These are phyloP conservation scores for Penicillium sp. DNA, from an alignment of 2,329 filamentous ascomycete species.

Conservation along the genomic window DNA sequence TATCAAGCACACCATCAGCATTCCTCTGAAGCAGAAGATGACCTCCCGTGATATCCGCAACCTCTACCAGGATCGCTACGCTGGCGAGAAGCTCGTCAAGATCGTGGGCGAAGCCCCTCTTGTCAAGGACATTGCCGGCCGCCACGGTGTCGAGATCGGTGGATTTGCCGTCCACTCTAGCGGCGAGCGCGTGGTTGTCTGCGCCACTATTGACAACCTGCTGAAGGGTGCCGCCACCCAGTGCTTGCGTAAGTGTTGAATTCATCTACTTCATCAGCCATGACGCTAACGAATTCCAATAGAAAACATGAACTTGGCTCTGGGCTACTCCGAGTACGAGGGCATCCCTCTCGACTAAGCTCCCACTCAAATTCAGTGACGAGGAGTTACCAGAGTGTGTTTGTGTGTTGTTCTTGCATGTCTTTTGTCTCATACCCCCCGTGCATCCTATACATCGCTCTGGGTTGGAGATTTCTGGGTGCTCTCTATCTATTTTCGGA, in stretches of 20 bases:
- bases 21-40: conserved; percentile 83
- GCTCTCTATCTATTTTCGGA: conserved; percentile 11
- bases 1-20: conserved; percentile 74
- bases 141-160: conserved; percentile 89
- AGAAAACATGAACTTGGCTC: conserved; percentile 93
- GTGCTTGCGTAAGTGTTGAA: conserved; percentile 70
- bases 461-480: conserved; percentile 23
- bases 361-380: conserved; percentile 6
- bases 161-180: conserved; percentile 89
- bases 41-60: conserved; percentile 88
- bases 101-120: conserved; percentile 81
- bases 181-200: conserved; percentile 90
- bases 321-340: conserved; percentile 84
- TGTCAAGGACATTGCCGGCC: conserved; percentile 79
- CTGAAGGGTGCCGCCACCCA: conserved; percentile 91
- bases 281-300: conserved; percentile 13
- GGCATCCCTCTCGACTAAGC: conserved; percentile 66
- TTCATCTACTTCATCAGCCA: background rate
- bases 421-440: conserved; percentile 28
- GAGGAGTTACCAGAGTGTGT: conserved; percentile 4
- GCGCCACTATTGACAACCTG: conserved; percentile 89
- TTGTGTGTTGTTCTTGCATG: conserved; percentile 9
- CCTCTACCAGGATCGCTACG: conserved; percentile 93
- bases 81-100: conserved; percentile 92
- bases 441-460: conserved; percentile 27